Evolutionary conservation across 371 early-diverging fungal species (phyloP).

Genomic region (Rhizopus stolonifer): DNA sequence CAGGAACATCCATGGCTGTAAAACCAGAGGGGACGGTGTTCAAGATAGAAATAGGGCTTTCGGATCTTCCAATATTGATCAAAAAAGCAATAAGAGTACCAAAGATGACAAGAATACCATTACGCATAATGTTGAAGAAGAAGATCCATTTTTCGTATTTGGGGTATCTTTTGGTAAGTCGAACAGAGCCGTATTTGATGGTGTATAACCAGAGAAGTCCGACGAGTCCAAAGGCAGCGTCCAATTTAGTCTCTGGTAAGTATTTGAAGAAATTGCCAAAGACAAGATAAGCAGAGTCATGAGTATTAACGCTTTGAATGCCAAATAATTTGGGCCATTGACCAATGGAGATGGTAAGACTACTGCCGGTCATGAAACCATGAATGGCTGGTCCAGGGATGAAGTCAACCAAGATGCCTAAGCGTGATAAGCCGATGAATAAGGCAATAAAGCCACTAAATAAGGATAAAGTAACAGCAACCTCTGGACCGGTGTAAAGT

Average conservation of each 20-base stretch:
- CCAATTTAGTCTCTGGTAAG: slow-evolving; percentile 40
- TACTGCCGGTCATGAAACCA: slow-evolving; percentile 75
- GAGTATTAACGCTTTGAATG: slow-evolving; percentile 56
- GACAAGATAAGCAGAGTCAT: slow-evolving; percentile 52
- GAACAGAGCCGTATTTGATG: slow-evolving; percentile 29
- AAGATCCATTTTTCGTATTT: slow-evolving; percentile 34
- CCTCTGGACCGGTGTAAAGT: slow-evolving; percentile 40
- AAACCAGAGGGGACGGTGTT: slow-evolving; percentile 71
- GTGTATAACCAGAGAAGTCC: slow-evolving; percentile 42
- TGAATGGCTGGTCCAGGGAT: slow-evolving; percentile 75
- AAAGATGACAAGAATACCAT: slow-evolving; percentile 44
- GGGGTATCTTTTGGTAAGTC: slow-evolving; percentile 32
- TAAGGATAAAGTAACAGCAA: slow-evolving; percentile 56
- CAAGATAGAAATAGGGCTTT: slow-evolving; percentile 51
- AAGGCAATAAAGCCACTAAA: slow-evolving; percentile 60
- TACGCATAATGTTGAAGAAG: slow-evolving; percentile 49
- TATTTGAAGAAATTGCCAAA: slow-evolving; percentile 47
- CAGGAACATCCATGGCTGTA: slow-evolving; percentile 53
- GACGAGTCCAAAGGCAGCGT: slow-evolving; percentile 48
- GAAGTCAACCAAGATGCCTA: slow-evolving; percentile 85
- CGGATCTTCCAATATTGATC: slow-evolving; percentile 29
- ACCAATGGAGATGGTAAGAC: slow-evolving; percentile 68
- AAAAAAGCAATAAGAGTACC: slow-evolving; percentile 41
- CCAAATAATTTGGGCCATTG: slow-evolving; percentile 78
- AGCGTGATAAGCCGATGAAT: slow-evolving; percentile 68